Percentiles rank a stretch among this genome's conserved stretches.
Conservation (phyloP, 129 eudicot species). For the Flaveria bidentis region DNA sequence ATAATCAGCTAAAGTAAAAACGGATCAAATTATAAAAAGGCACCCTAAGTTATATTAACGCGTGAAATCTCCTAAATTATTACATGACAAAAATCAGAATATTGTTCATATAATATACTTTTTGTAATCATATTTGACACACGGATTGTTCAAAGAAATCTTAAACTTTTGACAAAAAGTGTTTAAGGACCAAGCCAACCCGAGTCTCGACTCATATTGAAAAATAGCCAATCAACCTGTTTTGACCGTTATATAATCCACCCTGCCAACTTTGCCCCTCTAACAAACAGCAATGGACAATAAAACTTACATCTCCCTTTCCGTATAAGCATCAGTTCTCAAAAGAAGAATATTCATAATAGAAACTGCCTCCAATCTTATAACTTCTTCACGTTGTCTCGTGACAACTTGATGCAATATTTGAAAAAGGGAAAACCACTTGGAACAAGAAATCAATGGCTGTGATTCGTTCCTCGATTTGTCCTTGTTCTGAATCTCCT, state of each 20-base stretch:
- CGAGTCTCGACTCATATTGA: background rate
- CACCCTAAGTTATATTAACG: background rate
- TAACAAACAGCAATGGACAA: background rate
- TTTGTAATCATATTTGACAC: slow-evolving; percentile 12
- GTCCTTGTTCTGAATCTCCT: slow-evolving; percentile 29
- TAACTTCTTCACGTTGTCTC: slow-evolving; percentile 40
- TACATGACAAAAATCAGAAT: background rate
- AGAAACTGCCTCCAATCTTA: slow-evolving; percentile 70
- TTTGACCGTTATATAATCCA: slow-evolving; percentile 1
- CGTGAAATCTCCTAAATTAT: background rate
- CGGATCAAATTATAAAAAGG: background rate
- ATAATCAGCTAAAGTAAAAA: background rate
- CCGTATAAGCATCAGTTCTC: slow-evolving; percentile 68
- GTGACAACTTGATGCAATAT: slow-evolving; percentile 52
- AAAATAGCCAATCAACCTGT: background rate
- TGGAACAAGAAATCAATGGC: slow-evolving; percentile 40
- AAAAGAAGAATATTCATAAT: slow-evolving; percentile 69
- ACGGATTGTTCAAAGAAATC: background rate
- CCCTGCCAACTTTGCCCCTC: slow-evolving; percentile 1
- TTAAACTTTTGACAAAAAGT: background rate
- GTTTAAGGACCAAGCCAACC: background rate
- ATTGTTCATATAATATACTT: background rate
- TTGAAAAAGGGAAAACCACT: slow-evolving; percentile 58
- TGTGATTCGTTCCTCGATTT: slow-evolving; percentile 24
- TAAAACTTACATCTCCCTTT: slow-evolving; percentile 72